Percentiles rank a stretch among this genome's conserved stretches.
Evolutionary conservation across 805 yeast genomes (phyloP).

Genomic region (Ogataea trehalophila): DNA sequence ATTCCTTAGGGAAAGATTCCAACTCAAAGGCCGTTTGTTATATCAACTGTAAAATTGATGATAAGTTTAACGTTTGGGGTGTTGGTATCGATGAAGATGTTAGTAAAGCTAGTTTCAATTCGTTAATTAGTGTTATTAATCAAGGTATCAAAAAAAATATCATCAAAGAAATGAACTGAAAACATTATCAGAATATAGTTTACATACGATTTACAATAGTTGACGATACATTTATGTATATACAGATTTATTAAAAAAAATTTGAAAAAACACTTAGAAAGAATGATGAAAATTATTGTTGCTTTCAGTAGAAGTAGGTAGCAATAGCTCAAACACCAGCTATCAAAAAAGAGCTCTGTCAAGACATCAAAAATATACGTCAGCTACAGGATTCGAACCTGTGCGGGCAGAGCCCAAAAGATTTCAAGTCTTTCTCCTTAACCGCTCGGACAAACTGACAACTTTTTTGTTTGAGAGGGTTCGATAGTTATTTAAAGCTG

Average conservation of each 20-base stretch:
- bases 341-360: no score
- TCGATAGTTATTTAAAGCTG: no score
- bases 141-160: constrained; percentile 20
- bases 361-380: constrained; percentile 23
- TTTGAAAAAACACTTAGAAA: not conserved
- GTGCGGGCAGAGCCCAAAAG: constrained; percentile 60
- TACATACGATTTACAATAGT: no score
- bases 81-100: constrained; percentile 56
- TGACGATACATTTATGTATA: no score
- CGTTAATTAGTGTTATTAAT: constrained; percentile 45
- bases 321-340: no score
- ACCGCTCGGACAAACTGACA: constrained; percentile 47
- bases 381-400: constrained; percentile 59
- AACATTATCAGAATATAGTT: no score
- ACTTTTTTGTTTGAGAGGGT: not conserved
- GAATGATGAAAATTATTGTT: no score
- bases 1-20: constrained; percentile 72
- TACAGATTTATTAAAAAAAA: no score
- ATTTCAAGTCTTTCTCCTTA: constrained; percentile 55
- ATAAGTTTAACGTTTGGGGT: constrained; percentile 40
- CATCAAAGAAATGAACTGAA: constrained; percentile 14
- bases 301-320: not conserved
- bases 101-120: constrained; percentile 48
- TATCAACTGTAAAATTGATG: constrained; percentile 35
- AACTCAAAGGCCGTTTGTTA: constrained; percentile 74